Evolutionary conservation across 2,329 filamentous ascomycete species (phyloP).

Genomic region (Hypoxylon sp.): DNA sequence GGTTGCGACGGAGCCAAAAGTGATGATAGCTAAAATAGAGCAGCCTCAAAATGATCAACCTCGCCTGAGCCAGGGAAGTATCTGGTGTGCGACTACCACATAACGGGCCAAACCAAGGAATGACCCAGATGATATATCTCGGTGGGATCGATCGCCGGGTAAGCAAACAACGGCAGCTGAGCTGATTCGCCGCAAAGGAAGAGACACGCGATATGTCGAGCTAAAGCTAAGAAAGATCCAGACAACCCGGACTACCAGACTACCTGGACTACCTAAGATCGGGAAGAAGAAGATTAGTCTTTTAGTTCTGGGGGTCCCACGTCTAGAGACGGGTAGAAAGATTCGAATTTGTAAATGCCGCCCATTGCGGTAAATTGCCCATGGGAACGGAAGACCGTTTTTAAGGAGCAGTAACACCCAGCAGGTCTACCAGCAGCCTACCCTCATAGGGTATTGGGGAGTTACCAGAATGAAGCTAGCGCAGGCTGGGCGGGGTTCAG

Average conservation of each 20-base stretch:
- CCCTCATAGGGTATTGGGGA: constrained; percentile 29
- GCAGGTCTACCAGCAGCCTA: constrained; percentile 13
- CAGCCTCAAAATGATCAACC: constrained; percentile 39
- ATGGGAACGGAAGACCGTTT: constrained; percentile 43
- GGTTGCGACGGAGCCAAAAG: constrained; percentile 31
- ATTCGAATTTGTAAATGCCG: constrained; percentile 47
- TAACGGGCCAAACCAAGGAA: constrained; percentile 41
- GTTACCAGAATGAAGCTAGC: constrained; percentile 43
- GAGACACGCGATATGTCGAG: constrained; percentile 28
- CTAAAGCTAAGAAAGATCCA: constrained; percentile 8
- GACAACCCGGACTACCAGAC: not conserved
- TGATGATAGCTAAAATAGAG: constrained; percentile 29
- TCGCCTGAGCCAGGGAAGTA: constrained; percentile 34
- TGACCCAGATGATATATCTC: constrained; percentile 30
- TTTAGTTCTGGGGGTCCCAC: constrained; percentile 30
- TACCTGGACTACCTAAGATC: constrained; percentile 16
- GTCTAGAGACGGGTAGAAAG: constrained; percentile 38
- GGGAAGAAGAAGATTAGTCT: constrained; percentile 39
- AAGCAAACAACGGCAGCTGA: constrained; percentile 26
- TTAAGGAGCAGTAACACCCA: constrained; percentile 39
- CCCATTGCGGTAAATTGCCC: constrained; percentile 48
- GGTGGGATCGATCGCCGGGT: constrained; percentile 32
- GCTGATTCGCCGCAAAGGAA: constrained; percentile 18
- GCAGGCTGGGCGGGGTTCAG: constrained; percentile 45
- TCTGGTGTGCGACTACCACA: constrained; percentile 41